Percentiles rank a stretch among this genome's conserved stretches.
Evolutionary conservation across 2,329 filamentous ascomycete genomes (phyloP).

Genomic region (Ascochyta pisi): DNA sequence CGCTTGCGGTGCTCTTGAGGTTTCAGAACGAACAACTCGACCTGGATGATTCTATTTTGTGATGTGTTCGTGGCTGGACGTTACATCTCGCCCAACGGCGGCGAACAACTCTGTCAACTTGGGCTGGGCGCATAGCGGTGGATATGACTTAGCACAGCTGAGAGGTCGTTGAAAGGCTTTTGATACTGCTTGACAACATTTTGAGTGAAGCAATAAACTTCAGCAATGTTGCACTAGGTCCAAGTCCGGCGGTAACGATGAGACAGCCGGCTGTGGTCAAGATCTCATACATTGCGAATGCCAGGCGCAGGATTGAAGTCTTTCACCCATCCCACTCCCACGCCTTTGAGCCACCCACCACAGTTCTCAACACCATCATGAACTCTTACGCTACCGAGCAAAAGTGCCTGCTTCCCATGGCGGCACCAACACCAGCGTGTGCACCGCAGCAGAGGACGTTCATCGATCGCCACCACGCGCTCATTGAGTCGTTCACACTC

Average conservation of each 20-base stretch:
- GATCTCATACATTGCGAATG: background rate
- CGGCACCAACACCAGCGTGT: background rate
- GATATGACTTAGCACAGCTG: too few relatives aligned
- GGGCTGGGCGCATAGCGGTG: too few relatives aligned
- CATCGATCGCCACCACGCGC: background rate
- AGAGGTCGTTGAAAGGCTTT: background rate
- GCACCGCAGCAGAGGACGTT: background rate
- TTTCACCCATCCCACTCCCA: background rate
- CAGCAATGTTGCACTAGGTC: background rate
- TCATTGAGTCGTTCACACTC: slow-evolving; percentile 11
- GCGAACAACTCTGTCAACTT: too few relatives aligned
- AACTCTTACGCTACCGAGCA: slow-evolving; percentile 1
- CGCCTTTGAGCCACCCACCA: background rate
- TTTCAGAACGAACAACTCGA: too few relatives aligned
- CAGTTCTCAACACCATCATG: slow-evolving; percentile 1
- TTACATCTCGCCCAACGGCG: too few relatives aligned
- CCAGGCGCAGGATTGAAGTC: too few relatives aligned
- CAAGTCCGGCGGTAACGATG: slow-evolving; percentile 1
- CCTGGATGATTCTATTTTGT: too few relatives aligned
- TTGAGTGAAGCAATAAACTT: background rate
- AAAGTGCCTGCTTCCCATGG: slow-evolving; percentile 12
- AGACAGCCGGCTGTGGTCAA: slow-evolving; percentile 8
- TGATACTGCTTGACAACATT: background rate
- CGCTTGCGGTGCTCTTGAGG: background rate
- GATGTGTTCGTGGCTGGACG: too few relatives aligned